Base-by-base conservation (phyloP, 148 eudicot genomes). In the Heliamphora exappendiculata region DNA sequence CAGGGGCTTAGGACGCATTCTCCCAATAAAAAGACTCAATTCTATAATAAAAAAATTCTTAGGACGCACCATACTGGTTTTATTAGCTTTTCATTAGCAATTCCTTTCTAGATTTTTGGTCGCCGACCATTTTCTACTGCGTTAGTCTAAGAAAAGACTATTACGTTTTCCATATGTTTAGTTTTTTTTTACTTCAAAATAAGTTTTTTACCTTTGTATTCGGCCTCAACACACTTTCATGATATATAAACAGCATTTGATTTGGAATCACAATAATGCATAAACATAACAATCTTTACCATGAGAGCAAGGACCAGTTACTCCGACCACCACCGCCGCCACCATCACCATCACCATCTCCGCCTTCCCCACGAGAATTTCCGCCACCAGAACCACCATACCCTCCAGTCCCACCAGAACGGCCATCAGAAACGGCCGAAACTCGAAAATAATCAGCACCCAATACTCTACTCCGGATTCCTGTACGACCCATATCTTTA, bases 371-470 rank as follows among this genome's bases (percentile, higher is more conserved):
- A 0, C 87, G 84, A 0, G 76, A 81, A 51, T 51, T 80, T 28
- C 82, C 79, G 5, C 81, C 86, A 67, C 83, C 86, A 8, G 51
- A 50, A 72, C 83, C 76, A 7, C 78, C 81, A 5, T 45, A 41
- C n/a, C 80, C 78, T 11, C 75, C 80, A 54, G 9, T 24, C 4
- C 82, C 86, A 66, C 83, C 84, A 13, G 82, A 84, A 67, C 82
- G 85, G 45, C 60, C 78, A 76, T 49, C 83, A 37, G 91, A 80
- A 80, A 76, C 79, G 4, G 87, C 87, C 29, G 86, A 85, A 72
- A 87, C 53, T 17, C 82, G 88, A 44, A 75, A 50, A 76, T 70
- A 69, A 65, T 81, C 83, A 72, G 51, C 42, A 59, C 81, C 81
- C 88, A 78, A 50, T 2, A 28, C 33, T 3, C 74, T 54, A 12